These are phyloP conservation scores for Tricholoma furcatifolium DNA, from an alignment of 768 basidiomycete species.

Conservation along the genomic window DNA sequence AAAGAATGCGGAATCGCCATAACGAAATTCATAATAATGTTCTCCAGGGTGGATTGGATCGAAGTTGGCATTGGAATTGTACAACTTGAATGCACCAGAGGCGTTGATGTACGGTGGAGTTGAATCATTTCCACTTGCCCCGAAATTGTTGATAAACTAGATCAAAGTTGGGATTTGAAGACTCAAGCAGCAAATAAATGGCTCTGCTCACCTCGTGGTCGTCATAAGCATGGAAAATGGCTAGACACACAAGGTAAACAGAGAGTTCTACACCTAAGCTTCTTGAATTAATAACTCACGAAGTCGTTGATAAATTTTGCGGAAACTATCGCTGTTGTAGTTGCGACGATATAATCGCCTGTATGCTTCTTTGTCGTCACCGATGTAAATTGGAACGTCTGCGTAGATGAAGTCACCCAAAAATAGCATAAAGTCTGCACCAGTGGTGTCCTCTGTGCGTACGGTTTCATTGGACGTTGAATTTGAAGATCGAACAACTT, in stretches of 20 bases:
- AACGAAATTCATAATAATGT: conserved; percentile 59
- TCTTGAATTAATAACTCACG: conserved; percentile 49
- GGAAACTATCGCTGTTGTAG: conserved; percentile 62
- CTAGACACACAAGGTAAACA: conserved; percentile 64
- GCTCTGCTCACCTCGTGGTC: conserved; percentile 57
- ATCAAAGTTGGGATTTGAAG: neutral
- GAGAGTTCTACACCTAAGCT: too few species aligned
- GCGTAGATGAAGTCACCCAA: conserved; percentile 79
- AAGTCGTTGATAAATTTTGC: conserved; percentile 64
- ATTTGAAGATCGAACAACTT: conserved; percentile 4
- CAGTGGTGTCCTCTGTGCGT: conserved; percentile 3
- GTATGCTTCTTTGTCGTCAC: conserved; percentile 58
- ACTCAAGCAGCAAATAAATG: neutral
- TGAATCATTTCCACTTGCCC: conserved; percentile 54
- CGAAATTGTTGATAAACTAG: conserved; percentile 66
- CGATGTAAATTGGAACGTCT: conserved; percentile 64
- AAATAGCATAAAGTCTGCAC: conserved; percentile 63
- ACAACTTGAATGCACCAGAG: conserved; percentile 55
- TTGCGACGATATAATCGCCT: conserved; percentile 65
- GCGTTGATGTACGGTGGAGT: conserved; percentile 57
- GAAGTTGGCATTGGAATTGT: conserved; percentile 65
- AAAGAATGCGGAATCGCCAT: conserved; percentile 73
- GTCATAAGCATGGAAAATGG: conserved; percentile 68
- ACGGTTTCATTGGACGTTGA: conserved; percentile 5
- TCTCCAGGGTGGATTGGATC: conserved; percentile 43